A percentile compares a stretch with the other conserved stretches of the same genome.
These are phyloP conservation scores for Alternaria triticina DNA, from an alignment of 2,329 filamentous ascomycete species.

Conservation along the genomic window DNA sequence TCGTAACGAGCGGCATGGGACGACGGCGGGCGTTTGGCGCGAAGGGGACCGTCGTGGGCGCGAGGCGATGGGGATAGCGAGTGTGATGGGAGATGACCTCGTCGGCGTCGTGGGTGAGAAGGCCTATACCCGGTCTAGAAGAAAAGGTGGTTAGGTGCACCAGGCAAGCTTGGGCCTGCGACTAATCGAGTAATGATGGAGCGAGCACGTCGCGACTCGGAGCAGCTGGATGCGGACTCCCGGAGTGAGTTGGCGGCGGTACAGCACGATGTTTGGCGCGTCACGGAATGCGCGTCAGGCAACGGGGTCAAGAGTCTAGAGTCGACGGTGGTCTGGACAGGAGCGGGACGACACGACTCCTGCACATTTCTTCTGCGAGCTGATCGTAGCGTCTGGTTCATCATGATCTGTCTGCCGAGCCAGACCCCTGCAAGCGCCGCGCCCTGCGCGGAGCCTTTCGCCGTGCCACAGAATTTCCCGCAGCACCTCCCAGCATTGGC, in stretches of 20 bases:
- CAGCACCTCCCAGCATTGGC: conserved; percentile 8
- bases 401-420: conserved; percentile 21
- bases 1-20: conserved; percentile 32
- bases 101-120: conserved; percentile 20
- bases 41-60: conserved; percentile 11
- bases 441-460: conserved; percentile 1
- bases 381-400: conserved; percentile 18
- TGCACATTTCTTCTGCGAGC: conserved; percentile 17
- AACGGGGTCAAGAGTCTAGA: background rate
- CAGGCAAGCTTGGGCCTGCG: conserved; percentile 30
- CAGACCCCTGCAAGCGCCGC: conserved; percentile 14
- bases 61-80: conserved; percentile 17
- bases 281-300: background rate
- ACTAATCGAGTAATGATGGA: conserved; percentile 32
- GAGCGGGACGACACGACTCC: conserved; percentile 11
- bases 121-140: conserved; percentile 18
- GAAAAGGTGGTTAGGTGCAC: conserved; percentile 32
- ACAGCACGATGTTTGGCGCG: background rate
- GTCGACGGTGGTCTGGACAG: background rate
- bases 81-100: conserved; percentile 15
- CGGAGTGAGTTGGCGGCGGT: background rate
- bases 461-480: conserved; percentile 25
- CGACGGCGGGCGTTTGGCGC: conserved; percentile 17
- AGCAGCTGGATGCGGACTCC: conserved; percentile 8
- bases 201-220: conserved; percentile 18